Conservation (phyloP, 2,329 filamentous ascomycete species). For the Beauveria sp. region DNA sequence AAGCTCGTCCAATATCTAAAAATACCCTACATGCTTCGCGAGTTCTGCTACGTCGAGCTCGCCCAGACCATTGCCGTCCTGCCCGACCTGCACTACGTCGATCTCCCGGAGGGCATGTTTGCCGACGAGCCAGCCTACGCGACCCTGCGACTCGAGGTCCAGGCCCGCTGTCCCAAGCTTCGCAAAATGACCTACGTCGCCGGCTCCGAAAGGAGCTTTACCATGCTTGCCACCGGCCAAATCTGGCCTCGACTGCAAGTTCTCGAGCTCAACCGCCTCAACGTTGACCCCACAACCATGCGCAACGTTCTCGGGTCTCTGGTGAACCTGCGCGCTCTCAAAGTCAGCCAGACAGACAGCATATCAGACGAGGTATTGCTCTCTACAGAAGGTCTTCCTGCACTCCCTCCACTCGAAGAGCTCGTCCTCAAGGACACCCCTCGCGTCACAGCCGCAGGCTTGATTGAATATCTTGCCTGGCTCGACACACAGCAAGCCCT, state of each 20-base stretch:
- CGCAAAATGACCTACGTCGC: conserved; percentile 80
- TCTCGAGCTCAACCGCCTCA: conserved; percentile 60
- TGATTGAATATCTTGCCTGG: conserved; percentile 59
- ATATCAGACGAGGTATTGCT: conserved; percentile 74
- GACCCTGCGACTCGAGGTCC: conserved; percentile 73
- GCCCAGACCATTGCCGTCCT: conserved; percentile 79
- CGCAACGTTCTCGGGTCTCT: conserved; percentile 64
- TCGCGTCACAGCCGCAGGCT: conserved; percentile 62
- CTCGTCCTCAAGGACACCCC: conserved; percentile 66
- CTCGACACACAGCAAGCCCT: conserved; percentile 54
- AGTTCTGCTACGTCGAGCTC: conserved; percentile 75
- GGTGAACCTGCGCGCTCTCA: conserved; percentile 62
- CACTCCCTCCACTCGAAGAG: conserved; percentile 67
- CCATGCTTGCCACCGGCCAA: conserved; percentile 56
- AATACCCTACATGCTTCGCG: conserved; percentile 89
- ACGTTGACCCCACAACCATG: conserved; percentile 62
- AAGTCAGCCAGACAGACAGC: conserved; percentile 60
- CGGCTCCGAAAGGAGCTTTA: conserved; percentile 72
- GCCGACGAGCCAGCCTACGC: conserved; percentile 69
- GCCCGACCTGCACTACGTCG: conserved; percentile 79
- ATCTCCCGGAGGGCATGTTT: conserved; percentile 83
- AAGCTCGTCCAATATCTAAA: conserved; percentile 71
- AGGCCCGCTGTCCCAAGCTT: conserved; percentile 74
- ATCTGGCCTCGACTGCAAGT: conserved; percentile 67
- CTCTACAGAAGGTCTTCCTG: conserved; percentile 55